These are phyloP conservation scores for Aaosphaeria pasadenensis DNA, from an alignment of 2,329 filamentous ascomycete species.

Conservation along the genomic window DNA sequence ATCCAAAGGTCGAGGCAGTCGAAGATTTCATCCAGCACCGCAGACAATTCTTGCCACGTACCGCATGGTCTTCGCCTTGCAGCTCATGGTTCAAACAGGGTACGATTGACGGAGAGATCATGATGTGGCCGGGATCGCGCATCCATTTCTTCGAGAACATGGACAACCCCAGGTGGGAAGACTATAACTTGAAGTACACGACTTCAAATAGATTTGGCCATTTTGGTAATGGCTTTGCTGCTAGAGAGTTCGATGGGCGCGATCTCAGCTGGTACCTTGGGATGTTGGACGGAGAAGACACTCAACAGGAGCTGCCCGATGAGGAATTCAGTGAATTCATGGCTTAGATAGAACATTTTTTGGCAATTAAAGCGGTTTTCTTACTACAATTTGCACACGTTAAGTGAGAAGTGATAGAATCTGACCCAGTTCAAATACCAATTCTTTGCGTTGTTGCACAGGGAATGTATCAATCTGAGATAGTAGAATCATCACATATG, in stretches of 20 bases:
- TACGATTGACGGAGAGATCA: constrained; percentile 33
- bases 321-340: background rate
- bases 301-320: background rate
- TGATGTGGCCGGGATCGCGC: constrained; percentile 39
- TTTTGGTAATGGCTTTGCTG: constrained; percentile 45
- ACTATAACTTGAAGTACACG: constrained; percentile 42
- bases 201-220: constrained; percentile 41
- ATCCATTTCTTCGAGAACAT: constrained; percentile 40
- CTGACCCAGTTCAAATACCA: too few species aligned
- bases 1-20: constrained; percentile 29
- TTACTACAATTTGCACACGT: too few species aligned
- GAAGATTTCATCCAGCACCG: constrained; percentile 39
- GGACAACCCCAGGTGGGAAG: constrained; percentile 38
- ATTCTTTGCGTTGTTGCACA: too few species aligned
- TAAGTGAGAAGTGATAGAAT: too few species aligned
- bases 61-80: constrained; percentile 13
- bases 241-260: constrained; percentile 41
- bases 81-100: constrained; percentile 13
- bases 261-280: constrained; percentile 47
- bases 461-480: too few species aligned
- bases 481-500: too few species aligned
- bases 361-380: too few species aligned
- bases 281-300: constrained; percentile 9
- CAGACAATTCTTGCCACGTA: constrained; percentile 31
- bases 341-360: background rate